Percentiles rank a stretch among this genome's conserved stretches.
Evolutionary conservation across 768 basidiomycete genomes (phyloP).

Genomic region (Boletus tomentosulus): DNA sequence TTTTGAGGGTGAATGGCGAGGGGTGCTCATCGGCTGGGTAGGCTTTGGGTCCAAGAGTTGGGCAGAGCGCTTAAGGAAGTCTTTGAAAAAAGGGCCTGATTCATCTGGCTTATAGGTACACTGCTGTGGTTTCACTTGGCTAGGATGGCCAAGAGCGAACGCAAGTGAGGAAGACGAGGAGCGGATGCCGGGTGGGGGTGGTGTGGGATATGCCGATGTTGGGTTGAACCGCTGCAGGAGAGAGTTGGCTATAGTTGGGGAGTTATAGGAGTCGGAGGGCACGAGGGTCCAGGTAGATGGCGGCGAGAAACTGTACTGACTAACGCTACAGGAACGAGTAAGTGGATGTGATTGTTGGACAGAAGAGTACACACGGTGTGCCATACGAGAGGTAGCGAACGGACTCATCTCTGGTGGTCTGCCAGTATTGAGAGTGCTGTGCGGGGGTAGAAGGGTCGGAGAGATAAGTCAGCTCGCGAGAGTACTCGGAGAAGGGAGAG

Average conservation of each 20-base stretch:
- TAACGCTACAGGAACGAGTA: slow-evolving; percentile 14
- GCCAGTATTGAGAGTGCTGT: slow-evolving; percentile 60
- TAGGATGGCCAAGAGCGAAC: slow-evolving; percentile 57
- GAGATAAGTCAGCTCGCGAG: slow-evolving; percentile 56
- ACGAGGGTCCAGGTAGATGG: slow-evolving; percentile 41
- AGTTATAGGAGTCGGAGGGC: slow-evolving; percentile 46
- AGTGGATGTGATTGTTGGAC: neutral
- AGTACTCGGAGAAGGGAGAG: slow-evolving; percentile 66
- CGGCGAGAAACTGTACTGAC: slow-evolving; percentile 28
- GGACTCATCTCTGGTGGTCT: slow-evolving; percentile 55
- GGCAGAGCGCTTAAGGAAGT: slow-evolving; percentile 47
- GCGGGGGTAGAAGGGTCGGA: slow-evolving; percentile 42
- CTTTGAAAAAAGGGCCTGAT: slow-evolving; percentile 60
- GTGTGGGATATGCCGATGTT: slow-evolving; percentile 66
- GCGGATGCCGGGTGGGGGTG: slow-evolving; percentile 58
- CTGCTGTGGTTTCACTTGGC: slow-evolving; percentile 22
- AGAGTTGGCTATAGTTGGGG: slow-evolving; percentile 57
- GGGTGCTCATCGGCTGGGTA: slow-evolving; percentile 10
- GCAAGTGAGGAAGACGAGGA: slow-evolving; percentile 75
- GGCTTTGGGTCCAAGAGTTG: slow-evolving; percentile 41
- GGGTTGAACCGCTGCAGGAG: slow-evolving; percentile 61
- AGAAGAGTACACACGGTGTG: slow-evolving; percentile 39
- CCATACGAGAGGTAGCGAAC: slow-evolving; percentile 55
- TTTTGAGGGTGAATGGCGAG: slow-evolving; percentile 16
- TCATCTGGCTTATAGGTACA: slow-evolving; percentile 49